These are phyloP conservation scores for Pelargonium nanum DNA, from an alignment of 345 rosid genomes.

Conservation along the genomic window DNA sequence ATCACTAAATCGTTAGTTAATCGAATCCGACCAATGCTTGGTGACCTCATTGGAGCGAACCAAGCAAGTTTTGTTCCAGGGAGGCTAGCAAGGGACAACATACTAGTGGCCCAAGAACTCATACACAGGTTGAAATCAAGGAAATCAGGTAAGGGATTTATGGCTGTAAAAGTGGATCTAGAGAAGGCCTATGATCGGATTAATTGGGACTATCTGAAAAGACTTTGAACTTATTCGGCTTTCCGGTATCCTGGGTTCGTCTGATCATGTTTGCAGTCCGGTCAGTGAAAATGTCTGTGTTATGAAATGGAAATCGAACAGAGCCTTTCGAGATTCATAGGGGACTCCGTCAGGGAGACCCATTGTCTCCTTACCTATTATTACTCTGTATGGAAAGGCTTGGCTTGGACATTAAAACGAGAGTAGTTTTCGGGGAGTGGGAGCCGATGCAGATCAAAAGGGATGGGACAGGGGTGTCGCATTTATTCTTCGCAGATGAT, in stretches of 20 bases:
- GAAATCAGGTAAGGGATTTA: neutral
- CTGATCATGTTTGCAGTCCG: neutral
- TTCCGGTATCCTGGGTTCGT: neutral
- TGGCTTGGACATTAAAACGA: neutral
- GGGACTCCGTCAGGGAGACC: neutral
- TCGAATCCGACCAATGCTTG: neutral
- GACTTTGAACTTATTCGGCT: neutral
- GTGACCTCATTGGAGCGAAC: neutral
- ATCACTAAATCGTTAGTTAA: neutral
- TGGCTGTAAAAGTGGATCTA: neutral
- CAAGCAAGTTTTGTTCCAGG: neutral
- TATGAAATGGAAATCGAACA: neutral
- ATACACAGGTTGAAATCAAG: neutral
- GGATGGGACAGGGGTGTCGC: neutral
- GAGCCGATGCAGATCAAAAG: neutral
- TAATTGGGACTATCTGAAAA: neutral
- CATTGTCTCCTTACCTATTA: conserved; percentile 3
- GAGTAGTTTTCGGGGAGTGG: neutral
- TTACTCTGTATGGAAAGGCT: neutral
- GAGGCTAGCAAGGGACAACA: neutral
- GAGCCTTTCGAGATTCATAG: neutral
- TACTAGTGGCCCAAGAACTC: neutral
- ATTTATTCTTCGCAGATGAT: conserved; percentile 7
- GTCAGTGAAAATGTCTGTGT: neutral
- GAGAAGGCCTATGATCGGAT: no score